These are phyloP conservation scores for Ophiorrhiza pumila DNA, from an alignment of 257 asterid genomes.

Conservation along the genomic window DNA sequence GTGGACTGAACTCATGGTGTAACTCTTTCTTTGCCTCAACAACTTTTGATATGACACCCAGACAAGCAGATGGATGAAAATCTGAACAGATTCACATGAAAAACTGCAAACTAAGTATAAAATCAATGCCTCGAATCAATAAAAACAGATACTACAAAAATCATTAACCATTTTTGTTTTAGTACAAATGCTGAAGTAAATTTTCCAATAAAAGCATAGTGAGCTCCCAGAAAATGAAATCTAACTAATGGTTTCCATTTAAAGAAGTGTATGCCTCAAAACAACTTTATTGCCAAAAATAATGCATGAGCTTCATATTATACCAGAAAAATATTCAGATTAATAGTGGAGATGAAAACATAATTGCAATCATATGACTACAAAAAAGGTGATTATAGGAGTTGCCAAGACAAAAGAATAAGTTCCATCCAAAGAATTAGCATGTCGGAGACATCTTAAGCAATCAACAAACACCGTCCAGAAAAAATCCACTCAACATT, in stretches of 20 bases:
- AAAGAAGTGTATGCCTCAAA: background rate
- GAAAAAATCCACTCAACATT: background rate
- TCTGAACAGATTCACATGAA: slow-evolving; percentile 38
- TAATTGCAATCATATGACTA: background rate
- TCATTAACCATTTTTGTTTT: background rate
- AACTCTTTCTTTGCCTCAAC: slow-evolving; percentile 59
- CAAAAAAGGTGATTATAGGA: background rate
- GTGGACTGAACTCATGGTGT: slow-evolving; percentile 23
- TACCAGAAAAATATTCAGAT: background rate
- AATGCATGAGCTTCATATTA: background rate
- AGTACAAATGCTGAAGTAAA: background rate
- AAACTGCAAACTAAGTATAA: slow-evolving; percentile 9
- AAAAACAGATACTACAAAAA: background rate
- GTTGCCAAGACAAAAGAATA: background rate
- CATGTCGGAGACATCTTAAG: background rate
- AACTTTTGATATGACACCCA: slow-evolving; percentile 86
- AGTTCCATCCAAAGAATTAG: background rate
- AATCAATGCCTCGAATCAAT: background rate
- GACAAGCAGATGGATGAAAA: slow-evolving; percentile 80
- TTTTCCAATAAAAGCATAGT: background rate
- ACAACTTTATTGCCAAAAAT: background rate
- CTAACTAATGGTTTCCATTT: background rate
- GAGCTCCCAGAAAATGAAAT: background rate
- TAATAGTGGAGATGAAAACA: background rate
- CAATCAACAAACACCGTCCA: background rate